Evolutionary conservation across 169 alveolate genomes (phyloP), one percentile per base, ranked within the genome.

Genomic region (Plasmodium knowlesi): DNA sequence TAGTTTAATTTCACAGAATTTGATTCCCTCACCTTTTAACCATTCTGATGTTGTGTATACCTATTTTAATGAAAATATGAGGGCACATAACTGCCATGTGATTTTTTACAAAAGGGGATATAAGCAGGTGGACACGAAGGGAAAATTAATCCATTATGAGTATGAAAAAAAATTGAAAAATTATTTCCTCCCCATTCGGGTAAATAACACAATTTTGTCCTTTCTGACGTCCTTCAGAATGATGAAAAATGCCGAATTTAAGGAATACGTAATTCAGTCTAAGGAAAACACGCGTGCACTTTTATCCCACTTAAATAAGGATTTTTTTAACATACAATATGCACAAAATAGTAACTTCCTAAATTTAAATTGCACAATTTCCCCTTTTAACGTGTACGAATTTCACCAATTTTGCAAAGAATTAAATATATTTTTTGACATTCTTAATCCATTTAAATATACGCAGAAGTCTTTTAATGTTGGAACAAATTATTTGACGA

Each of bases 81-180:
- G 94, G 10, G 94, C 94, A 79, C 46, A 37, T 89, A 89, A 89
- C 71, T 73, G 94, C 46, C 46, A 79, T 37, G 53, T 89, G 19
- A 78, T 89, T 37, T 79, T 89, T 78, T 89, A 89, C 72, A 89
- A 80, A 78, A 89, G 46, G 71, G 94, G 94, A 32, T 89, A 22
- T 79, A 89, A 78, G 57, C 28, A 43, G 30, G 30, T 89, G 43
- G 37, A 80, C 73, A 41, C n/a, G 46, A 53, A 73, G 46, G 94
- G 94, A 8, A 54, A 79, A 79, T 61, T 89, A 89, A 89, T 89
- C 32, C 50, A n/a, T 9, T 89, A 89, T 78, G 94, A 89, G 28
- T 89, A 34, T 34, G 94, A 79, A 67, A 70, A 89, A 41, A 89
- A 89, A 9, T 71, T 89, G 43, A 79, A 89, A 89, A 61, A 89